Conservation (phyloP, 1,284 basidiomycete species). For the Schizopora paradoxa region DNA sequence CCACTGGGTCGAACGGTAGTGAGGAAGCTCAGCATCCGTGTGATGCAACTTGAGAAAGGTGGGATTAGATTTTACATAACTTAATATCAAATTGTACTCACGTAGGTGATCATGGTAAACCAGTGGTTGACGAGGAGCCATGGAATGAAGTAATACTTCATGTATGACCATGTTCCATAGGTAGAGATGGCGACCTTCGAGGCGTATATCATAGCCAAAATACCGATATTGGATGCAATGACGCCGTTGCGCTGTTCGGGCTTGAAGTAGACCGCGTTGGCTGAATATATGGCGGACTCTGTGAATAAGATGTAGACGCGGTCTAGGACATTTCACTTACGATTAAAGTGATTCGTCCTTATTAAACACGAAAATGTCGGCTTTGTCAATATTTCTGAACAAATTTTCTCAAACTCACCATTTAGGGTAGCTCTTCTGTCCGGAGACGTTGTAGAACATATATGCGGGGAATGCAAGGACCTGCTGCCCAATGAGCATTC, state of each 20-base stretch:
- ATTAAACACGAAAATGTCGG: neutral
- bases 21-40: conserved; percentile 43
- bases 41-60: conserved; percentile 36
- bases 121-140: conserved; percentile 55
- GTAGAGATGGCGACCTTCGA: conserved; percentile 30
- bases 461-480: conserved; percentile 22
- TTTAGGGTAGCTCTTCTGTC: conserved; percentile 62
- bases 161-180: conserved; percentile 36
- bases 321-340: conserved; percentile 29
- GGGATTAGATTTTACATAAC: conserved; percentile 7
- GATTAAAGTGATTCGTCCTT: conserved; percentile 53
- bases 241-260: conserved; percentile 46
- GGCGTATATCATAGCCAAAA: conserved; percentile 41
- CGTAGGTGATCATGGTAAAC: conserved; percentile 53
- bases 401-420: conserved; percentile 24
- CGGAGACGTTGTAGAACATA: conserved; percentile 56
- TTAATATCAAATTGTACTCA: neutral
- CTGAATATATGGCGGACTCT: conserved; percentile 25
- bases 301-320: neutral
- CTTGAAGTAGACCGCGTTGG: conserved; percentile 50
- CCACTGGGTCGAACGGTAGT: conserved; percentile 49
- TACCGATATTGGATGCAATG: conserved; percentile 50
- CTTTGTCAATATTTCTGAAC: neutral
- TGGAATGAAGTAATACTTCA: conserved; percentile 53
- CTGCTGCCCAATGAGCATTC: conserved; percentile 26